phyloP scores from a whole-genome alignment of 164 flowering plant genomes.

The grape (Vitis vinifera) region ASM3070453v1 NC_081822.1:32101501-32102000 shows the following conservation, averaged over 20 bases:
- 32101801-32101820: neutral
- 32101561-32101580: too few relatives aligned
- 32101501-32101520: neutral
- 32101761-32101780: neutral
- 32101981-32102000: neutral
- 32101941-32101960: too few relatives aligned
- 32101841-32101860: conserved; percentile 1
- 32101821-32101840: conserved; percentile 15
- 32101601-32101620: conserved; percentile 10
- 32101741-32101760: conserved; percentile 15
- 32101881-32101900: neutral
- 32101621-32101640: conserved; percentile 10
- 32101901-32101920: neutral
- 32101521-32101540: neutral
- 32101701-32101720: conserved; percentile 13
- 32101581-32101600: neutral
- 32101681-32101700: conserved; percentile 14
- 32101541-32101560: neutral
- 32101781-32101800: neutral
- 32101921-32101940: neutral
- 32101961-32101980: neutral
- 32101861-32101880: neutral
- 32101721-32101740: conserved; percentile 29
- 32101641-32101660: conserved; percentile 11
- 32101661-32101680: neutral